Evolutionary conservation across 2,329 filamentous ascomycete species (phyloP).

Genomic region (Pseudocercospora fuligena): DNA sequence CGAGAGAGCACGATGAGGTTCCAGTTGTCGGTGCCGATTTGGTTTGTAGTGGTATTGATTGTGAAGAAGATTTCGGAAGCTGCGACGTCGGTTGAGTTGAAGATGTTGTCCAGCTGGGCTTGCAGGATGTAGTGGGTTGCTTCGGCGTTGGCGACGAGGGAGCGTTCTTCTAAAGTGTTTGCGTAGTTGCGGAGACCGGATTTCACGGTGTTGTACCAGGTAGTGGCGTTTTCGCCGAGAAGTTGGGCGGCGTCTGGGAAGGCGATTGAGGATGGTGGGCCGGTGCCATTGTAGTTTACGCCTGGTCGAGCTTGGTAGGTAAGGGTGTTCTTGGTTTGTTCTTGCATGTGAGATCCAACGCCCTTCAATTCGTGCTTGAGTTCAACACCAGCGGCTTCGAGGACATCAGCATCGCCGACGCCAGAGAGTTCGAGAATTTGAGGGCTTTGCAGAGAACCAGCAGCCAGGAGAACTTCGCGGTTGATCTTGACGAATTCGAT

Average conservation of each 20-base stretch:
- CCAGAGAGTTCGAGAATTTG: conserved; percentile 66
- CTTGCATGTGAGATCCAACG: conserved; percentile 25
- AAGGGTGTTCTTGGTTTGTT: conserved; percentile 30
- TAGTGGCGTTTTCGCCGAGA: conserved; percentile 38
- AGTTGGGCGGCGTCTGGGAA: conserved; percentile 45
- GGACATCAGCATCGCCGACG: conserved; percentile 49
- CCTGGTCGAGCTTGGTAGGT: conserved; percentile 18
- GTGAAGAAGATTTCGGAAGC: conserved; percentile 46
- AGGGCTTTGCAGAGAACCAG: conserved; percentile 61
- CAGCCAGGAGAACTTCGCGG: conserved; percentile 57
- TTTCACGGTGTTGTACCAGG: conserved; percentile 34
- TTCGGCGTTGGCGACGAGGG: conserved; percentile 29
- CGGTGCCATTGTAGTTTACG: conserved; percentile 42
- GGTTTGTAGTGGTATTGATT: conserved; percentile 34
- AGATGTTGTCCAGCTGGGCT: conserved; percentile 36
- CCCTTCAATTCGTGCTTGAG: conserved; percentile 13
- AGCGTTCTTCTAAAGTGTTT: conserved; percentile 21
- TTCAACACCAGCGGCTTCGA: conserved; percentile 37
- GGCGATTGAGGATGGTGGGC: conserved; percentile 45
- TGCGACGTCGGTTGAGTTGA: conserved; percentile 28
- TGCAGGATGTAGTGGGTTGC: conserved; percentile 30
- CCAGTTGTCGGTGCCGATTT: conserved; percentile 46
- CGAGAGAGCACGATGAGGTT: conserved; percentile 38
- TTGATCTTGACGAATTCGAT: conserved; percentile 34
- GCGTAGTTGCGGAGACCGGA: conserved; percentile 41